Percentiles rank a stretch among this genome's conserved stretches.
Conservation (phyloP, 371 early-diverging fungal species). For the Phascolomyces articulosus region DNA sequence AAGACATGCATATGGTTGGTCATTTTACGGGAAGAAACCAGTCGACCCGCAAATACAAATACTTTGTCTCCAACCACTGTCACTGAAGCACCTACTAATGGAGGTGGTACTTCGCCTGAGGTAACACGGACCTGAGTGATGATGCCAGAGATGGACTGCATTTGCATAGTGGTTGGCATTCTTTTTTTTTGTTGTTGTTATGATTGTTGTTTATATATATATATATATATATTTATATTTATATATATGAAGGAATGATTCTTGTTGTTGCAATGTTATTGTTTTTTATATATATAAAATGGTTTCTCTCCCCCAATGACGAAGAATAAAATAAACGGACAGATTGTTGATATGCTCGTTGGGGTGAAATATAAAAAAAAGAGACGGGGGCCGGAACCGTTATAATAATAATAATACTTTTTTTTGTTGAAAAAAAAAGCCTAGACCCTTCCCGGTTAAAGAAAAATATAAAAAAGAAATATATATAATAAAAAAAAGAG, state of each 20-base stretch:
- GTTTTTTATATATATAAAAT: too few relatives aligned
- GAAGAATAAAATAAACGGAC: too few relatives aligned
- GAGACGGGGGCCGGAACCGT: too few relatives aligned
- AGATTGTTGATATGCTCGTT: too few relatives aligned
- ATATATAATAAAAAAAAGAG: not conserved
- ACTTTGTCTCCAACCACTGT: constrained; percentile 68
- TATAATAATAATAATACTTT: too few relatives aligned
- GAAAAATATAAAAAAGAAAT: not conserved
- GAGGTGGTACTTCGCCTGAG: constrained; percentile 78
- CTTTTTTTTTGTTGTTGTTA: not conserved
- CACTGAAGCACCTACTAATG: constrained; percentile 76
- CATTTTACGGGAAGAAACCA: constrained; percentile 68
- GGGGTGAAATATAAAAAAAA: too few relatives aligned
- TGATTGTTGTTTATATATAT: not conserved
- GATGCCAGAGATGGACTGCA: constrained; percentile 69
- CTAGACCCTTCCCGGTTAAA: not conserved
- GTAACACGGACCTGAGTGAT: constrained; percentile 67
- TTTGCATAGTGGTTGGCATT: constrained; percentile 22
- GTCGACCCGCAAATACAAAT: constrained; percentile 80
- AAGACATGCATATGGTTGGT: constrained; percentile 76
- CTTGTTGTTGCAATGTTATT: too few relatives aligned
- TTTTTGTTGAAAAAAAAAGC: constrained; percentile 1
- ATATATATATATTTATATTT: too few relatives aligned
- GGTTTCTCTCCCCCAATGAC: too few relatives aligned
- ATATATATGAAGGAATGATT: too few relatives aligned